phyloP scores from a whole-genome alignment of 768 basidiomycete genomes.

The Russula sp. region DNA sequence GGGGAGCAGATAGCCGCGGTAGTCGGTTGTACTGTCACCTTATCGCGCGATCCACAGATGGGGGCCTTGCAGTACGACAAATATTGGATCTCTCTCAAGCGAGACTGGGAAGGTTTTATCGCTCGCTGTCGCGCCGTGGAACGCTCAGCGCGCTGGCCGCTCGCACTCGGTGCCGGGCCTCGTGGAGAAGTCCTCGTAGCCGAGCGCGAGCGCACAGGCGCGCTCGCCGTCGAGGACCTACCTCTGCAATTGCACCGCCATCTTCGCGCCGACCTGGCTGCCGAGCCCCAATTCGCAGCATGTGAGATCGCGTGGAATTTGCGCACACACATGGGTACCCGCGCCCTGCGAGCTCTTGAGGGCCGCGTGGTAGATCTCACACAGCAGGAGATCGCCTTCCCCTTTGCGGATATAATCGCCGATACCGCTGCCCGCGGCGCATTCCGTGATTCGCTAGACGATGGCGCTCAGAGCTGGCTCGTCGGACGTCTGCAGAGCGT shows the following conservation, averaged over 20 bases:
- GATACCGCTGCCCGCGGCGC: slow-evolving; percentile 53
- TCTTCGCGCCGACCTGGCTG: slow-evolving; percentile 39
- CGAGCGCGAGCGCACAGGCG: slow-evolving; percentile 72
- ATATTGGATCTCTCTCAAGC: slow-evolving; percentile 79
- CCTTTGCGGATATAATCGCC: slow-evolving; percentile 66
- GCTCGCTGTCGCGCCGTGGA: slow-evolving; percentile 89
- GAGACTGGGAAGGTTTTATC: slow-evolving; percentile 96
- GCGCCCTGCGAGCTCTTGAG: slow-evolving; percentile 41
- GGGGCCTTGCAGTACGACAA: slow-evolving; percentile 72
- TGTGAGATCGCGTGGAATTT: slow-evolving; percentile 61
- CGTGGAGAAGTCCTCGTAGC: slow-evolving; percentile 50
- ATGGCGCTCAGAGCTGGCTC: slow-evolving; percentile 56
- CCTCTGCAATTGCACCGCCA: slow-evolving; percentile 52
- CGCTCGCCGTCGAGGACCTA: slow-evolving; percentile 58
- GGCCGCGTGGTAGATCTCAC: slow-evolving; percentile 53
- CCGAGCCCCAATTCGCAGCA: slow-evolving; percentile 50
- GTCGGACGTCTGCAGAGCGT: slow-evolving; percentile 51
- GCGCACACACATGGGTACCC: slow-evolving; percentile 45
- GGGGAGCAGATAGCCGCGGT: slow-evolving; percentile 74
- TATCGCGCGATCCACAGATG: slow-evolving; percentile 68
- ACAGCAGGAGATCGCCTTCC: slow-evolving; percentile 74
- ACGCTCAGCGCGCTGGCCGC: slow-evolving; percentile 75
- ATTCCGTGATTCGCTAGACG: slow-evolving; percentile 53
- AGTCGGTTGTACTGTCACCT: slow-evolving; percentile 78
- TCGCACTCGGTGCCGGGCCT: slow-evolving; percentile 50